Conservation (phyloP, 2,329 filamentous ascomycete genomes). For the Aureobasidium lini region DNA sequence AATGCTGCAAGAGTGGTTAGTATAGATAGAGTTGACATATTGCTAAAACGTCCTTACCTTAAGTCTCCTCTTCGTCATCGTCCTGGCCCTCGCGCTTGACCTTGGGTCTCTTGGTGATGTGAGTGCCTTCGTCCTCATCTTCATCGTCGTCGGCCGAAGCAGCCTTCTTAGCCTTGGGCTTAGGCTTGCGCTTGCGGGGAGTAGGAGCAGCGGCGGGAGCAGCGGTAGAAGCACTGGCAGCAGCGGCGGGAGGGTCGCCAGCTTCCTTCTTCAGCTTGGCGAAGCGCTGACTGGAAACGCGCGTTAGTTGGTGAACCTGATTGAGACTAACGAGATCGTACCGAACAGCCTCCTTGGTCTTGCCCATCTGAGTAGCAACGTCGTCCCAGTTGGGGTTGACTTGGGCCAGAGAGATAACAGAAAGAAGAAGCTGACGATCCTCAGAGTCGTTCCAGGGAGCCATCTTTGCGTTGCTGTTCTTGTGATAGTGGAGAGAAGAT, state of each 20-base stretch:
- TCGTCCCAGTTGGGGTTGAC: slow-evolving; percentile 1
- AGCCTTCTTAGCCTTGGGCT: not conserved
- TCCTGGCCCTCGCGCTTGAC: not conserved
- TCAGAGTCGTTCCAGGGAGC: not conserved
- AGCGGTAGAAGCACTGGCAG: not conserved
- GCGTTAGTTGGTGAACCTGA: not conserved
- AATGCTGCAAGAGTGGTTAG: not conserved
- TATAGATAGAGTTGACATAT: not conserved
- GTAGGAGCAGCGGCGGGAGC: not conserved
- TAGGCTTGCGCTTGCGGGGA: slow-evolving; percentile 10
- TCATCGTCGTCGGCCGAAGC: not conserved
- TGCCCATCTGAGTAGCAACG: not conserved
- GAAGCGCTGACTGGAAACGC: slow-evolving; percentile 9
- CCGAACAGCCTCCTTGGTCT: not conserved
- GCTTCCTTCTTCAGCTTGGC: slow-evolving; percentile 12
- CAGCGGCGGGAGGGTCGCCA: not conserved
- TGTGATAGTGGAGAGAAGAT: not conserved
- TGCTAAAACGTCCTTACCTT: not conserved
- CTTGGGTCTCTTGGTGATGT: not conserved
- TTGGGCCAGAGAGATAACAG: not conserved
- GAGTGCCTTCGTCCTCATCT: slow-evolving; percentile 6
- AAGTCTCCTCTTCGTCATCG: not conserved
- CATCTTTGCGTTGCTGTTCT: not conserved
- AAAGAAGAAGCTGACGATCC: slow-evolving; percentile 7
- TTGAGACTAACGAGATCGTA: not conserved